Evolutionary conservation across 352 stramenopile genomes (phyloP).

Genomic region (Globisporangium okanoganense): DNA sequence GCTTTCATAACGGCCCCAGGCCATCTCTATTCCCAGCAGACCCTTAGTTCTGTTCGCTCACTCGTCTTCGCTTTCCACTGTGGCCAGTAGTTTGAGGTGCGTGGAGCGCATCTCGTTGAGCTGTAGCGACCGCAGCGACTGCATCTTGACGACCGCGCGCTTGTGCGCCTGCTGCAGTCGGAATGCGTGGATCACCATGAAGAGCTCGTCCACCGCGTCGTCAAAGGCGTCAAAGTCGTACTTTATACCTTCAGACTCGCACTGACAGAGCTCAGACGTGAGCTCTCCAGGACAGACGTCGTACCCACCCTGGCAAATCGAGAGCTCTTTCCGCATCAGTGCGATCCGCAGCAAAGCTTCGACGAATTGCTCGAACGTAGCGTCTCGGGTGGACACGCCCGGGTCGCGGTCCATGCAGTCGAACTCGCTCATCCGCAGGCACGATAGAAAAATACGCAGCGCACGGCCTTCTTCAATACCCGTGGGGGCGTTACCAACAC

Average conservation of each 20-base stretch:
- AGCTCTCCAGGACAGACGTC: slow-evolving; percentile 55
- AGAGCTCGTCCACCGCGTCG: slow-evolving; percentile 41
- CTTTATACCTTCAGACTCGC: slow-evolving; percentile 15
- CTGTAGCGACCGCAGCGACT: slow-evolving; percentile 19
- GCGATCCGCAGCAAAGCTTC: slow-evolving; percentile 47
- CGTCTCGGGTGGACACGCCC: slow-evolving; percentile 7
- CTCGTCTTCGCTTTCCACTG: background rate
- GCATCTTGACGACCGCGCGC: slow-evolving; percentile 29
- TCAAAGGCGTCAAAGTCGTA: slow-evolving; percentile 46
- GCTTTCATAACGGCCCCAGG: background rate
- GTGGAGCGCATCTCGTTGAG: slow-evolving; percentile 1
- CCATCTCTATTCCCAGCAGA: background rate
- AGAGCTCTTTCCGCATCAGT: slow-evolving; percentile 41
- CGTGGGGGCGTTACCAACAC: background rate
- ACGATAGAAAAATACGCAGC: slow-evolving; percentile 58
- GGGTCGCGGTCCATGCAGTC: slow-evolving; percentile 13
- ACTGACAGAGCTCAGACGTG: slow-evolving; percentile 42
- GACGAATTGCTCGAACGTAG: slow-evolving; percentile 40
- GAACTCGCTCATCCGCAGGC: slow-evolving; percentile 29
- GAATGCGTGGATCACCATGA: slow-evolving; percentile 29
- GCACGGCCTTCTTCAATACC: slow-evolving; percentile 46
- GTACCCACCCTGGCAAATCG: slow-evolving; percentile 41
- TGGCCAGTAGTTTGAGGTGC: background rate
- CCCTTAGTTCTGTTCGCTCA: background rate
- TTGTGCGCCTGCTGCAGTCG: slow-evolving; percentile 23